Evolutionary conservation across 2,329 filamentous ascomycete genomes (phyloP), one percentile per base, ranked within the genome.

Genomic region (Pseudogymnoascus sp.): DNA sequence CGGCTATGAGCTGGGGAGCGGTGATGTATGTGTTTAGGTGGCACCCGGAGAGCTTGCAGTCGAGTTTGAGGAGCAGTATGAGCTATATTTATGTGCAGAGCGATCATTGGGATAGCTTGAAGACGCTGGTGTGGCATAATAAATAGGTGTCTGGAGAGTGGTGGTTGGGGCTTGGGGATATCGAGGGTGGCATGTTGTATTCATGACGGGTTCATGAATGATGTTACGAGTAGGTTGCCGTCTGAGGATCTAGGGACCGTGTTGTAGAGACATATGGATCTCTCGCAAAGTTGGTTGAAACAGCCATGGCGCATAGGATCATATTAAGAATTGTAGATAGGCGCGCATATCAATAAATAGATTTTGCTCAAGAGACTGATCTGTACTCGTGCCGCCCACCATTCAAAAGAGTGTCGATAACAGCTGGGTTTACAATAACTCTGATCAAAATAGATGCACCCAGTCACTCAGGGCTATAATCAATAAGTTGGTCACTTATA

Each of bases 11-110:
- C 73, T 99, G 95, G 95, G 95, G 89, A 4, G 81, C 86, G 73
- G 92, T 99, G 68, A 99, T 99, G 95, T 92, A 93, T 79, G 78
- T 99, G 66, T 99, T 97, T 80, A 85, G 90, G 71, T 90, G 90
- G 84, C 88, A 98, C 79, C 92, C 95, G 4, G 91, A 96, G 71
- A 91, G 90, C 64, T 83, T 99, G 74, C 95, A 97, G 82, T 86
- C 88, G 66, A 97, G 93, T 76, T 78, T 99, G 81, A 85, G 92
- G 75, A 93, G 87, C 78, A 97, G 92, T 79, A 99, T 99, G 95
- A 90, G 86, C 71, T 99, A 99, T 74, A 96, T 99, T 81, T 99
- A 93, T 75, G 83, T 86, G 65, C 90, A 98, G 76, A 92, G 90
- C 68, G 90, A 97, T 73, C 83, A 90, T 65, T 99, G 93, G 92